Conservation (phyloP, 495 filamentous ascomycete genomes). For the Ramalina intermedia region DNA sequence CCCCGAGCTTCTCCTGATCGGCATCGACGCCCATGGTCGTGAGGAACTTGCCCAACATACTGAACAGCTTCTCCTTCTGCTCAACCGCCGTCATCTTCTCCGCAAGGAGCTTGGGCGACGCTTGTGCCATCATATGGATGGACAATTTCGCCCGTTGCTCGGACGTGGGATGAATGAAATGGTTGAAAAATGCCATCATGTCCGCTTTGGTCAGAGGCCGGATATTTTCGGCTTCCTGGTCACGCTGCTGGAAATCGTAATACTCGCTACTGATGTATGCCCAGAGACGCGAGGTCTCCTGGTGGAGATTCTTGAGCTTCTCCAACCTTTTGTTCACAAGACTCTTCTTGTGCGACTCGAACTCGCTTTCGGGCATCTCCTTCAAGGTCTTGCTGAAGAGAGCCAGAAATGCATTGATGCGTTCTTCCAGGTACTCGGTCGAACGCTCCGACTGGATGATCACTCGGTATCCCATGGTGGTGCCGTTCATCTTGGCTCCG, state of each 20-base stretch:
- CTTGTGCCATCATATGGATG: slow-evolving; percentile 68
- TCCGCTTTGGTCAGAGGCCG: slow-evolving; percentile 62
- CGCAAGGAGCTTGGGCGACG: slow-evolving; percentile 26
- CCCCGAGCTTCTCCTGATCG: slow-evolving; percentile 28
- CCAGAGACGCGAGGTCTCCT: slow-evolving; percentile 77
- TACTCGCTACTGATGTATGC: slow-evolving; percentile 69
- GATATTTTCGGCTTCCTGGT: slow-evolving; percentile 63
- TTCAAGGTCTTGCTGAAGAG: slow-evolving; percentile 48
- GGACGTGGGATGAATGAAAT: slow-evolving; percentile 64
- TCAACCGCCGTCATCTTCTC: slow-evolving; percentile 26
- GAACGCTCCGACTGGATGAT: slow-evolving; percentile 90
- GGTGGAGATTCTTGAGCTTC: slow-evolving; percentile 80
- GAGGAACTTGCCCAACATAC: slow-evolving; percentile 35
- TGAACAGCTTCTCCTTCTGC: slow-evolving; percentile 39
- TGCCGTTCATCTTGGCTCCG: slow-evolving; percentile 50
- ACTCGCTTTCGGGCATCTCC: slow-evolving; percentile 70
- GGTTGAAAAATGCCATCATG: slow-evolving; percentile 62
- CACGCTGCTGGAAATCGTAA: slow-evolving; percentile 74
- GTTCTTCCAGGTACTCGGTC: slow-evolving; percentile 64
- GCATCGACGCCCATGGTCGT: slow-evolving; percentile 31
- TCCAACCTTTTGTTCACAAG: slow-evolving; percentile 79
- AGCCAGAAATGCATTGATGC: slow-evolving; percentile 73
- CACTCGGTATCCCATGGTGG: slow-evolving; percentile 71
- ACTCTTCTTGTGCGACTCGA: slow-evolving; percentile 81
- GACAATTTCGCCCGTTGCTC: slow-evolving; percentile 61